A percentile compares a stretch with the other conserved stretches of the same genome.
Evolutionary conservation across 306 rosid species (phyloP).

Genomic region (Corylus americana): DNA sequence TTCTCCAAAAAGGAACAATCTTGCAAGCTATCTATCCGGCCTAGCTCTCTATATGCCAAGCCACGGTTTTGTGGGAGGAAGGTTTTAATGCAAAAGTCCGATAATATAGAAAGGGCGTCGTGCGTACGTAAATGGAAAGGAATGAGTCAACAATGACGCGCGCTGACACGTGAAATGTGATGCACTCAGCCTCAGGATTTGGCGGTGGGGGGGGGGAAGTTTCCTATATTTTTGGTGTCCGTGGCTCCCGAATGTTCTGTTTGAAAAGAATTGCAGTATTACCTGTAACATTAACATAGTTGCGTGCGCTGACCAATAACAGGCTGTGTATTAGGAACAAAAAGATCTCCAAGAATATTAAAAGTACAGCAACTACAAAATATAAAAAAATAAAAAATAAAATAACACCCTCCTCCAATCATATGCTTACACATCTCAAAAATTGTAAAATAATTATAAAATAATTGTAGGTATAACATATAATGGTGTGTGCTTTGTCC

Average conservation of each 20-base stretch:
- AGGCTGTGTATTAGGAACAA: too few relatives aligned
- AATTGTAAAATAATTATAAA: too few relatives aligned
- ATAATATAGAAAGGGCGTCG: constrained; percentile 10
- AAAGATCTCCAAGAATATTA: too few relatives aligned
- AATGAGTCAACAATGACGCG: constrained; percentile 30
- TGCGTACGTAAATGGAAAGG: constrained; percentile 17
- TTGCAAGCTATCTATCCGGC: neutral
- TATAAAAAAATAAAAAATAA: too few relatives aligned
- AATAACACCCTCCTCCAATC: too few relatives aligned
- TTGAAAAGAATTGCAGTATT: too few relatives aligned
- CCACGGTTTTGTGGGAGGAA: neutral
- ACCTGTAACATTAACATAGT: too few relatives aligned
- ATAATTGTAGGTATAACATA: too few relatives aligned
- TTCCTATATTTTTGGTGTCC: neutral
- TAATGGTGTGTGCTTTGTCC: too few relatives aligned
- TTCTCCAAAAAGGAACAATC: neutral
- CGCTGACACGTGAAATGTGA: constrained; percentile 17
- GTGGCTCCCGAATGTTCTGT: constrained; percentile 8
- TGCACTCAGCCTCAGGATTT: neutral
- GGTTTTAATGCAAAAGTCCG: constrained; percentile 17
- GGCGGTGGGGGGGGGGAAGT: neutral
- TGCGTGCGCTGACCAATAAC: neutral
- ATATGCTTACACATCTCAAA: too few relatives aligned
- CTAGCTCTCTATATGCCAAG: neutral
- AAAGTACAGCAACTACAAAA: too few relatives aligned